These are phyloP conservation scores for Gymnopus androsaceus DNA, from an alignment of 1,284 basidiomycete genomes.

Conservation along the genomic window DNA sequence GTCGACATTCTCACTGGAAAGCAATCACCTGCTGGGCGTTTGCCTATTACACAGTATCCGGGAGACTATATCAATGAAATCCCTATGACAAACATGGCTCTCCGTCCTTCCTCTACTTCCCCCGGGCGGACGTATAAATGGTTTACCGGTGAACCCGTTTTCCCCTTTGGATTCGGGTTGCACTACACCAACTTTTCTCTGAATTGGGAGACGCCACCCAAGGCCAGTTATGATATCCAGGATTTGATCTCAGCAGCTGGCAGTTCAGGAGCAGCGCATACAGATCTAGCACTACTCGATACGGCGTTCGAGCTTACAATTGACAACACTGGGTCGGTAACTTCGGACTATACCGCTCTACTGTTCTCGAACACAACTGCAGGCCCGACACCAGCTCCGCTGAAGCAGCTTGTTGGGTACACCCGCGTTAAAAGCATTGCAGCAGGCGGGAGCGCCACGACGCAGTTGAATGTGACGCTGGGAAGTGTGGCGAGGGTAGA, in stretches of 20 bases:
- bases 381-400: conserved; percentile 52
- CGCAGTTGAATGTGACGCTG: conserved; percentile 46
- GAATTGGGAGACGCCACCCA: conserved; percentile 36
- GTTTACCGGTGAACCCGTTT: conserved; percentile 52
- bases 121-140: conserved; percentile 62
- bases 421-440: conserved; percentile 44
- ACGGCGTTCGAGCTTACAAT: conserved; percentile 46
- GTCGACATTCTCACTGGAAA: conserved; percentile 53
- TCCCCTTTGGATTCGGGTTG: conserved; percentile 53
- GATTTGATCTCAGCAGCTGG: conserved; percentile 34
- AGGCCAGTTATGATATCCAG: conserved; percentile 42
- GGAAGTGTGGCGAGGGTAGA: conserved; percentile 54
- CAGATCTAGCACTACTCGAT: conserved; percentile 49
- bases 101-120: conserved; percentile 48
- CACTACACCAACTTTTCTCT: conserved; percentile 55
- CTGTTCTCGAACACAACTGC: conserved; percentile 50
- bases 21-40: conserved; percentile 52
- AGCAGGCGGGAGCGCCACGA: conserved; percentile 37
- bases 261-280: conserved; percentile 24
- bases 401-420: conserved; percentile 54
- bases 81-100: conserved; percentile 58
- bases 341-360: conserved; percentile 58
- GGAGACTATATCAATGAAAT: conserved; percentile 49
- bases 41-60: conserved; percentile 56
- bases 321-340: conserved; percentile 48